phyloP scores from a whole-genome alignment of 192 early-diverging fungal species.

The Mortierella claussenii region DNA sequence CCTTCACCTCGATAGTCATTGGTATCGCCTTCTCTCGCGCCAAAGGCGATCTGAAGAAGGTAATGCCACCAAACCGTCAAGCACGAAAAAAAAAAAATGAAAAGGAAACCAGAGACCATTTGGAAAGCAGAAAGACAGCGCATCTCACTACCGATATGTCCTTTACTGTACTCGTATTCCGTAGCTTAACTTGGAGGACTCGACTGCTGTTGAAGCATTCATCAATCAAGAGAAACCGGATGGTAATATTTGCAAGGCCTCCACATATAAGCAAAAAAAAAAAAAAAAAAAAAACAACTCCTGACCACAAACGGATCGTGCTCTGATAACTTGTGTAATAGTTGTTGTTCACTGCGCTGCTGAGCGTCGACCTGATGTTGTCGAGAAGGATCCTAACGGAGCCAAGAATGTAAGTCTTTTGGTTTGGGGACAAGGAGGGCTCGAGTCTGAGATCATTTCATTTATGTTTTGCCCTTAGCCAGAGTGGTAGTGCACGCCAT shows the following conservation, averaged over 20 bases:
- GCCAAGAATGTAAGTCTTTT: slow-evolving; percentile 57
- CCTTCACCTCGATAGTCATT: slow-evolving; percentile 59
- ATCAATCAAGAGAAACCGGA: slow-evolving; percentile 66
- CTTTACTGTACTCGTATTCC: not conserved
- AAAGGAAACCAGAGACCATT: not conserved
- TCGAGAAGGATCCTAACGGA: slow-evolving; percentile 69
- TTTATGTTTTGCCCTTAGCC: too few relatives aligned
- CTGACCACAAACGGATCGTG: too few relatives aligned
- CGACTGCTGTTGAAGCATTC: slow-evolving; percentile 60
- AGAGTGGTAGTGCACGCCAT: too few relatives aligned
- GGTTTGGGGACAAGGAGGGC: too few relatives aligned
- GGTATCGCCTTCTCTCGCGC: slow-evolving; percentile 79
- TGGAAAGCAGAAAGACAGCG: too few relatives aligned
- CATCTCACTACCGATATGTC: not conserved
- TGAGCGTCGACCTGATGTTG: slow-evolving; percentile 87
- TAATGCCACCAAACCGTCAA: slow-evolving; percentile 7
- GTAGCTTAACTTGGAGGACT: slow-evolving; percentile 76
- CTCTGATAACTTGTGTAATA: too few relatives aligned
- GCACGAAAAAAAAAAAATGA: not conserved
- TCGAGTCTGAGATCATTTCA: too few relatives aligned
- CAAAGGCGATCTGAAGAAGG: slow-evolving; percentile 61
- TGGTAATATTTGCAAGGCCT: too few relatives aligned
- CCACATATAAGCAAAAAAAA: too few relatives aligned
- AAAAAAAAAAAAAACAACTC: too few relatives aligned
- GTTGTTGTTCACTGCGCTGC: slow-evolving; percentile 88